Base-by-base conservation (phyloP, 305 asterid genomes). In the Rubia occidens region DNA sequence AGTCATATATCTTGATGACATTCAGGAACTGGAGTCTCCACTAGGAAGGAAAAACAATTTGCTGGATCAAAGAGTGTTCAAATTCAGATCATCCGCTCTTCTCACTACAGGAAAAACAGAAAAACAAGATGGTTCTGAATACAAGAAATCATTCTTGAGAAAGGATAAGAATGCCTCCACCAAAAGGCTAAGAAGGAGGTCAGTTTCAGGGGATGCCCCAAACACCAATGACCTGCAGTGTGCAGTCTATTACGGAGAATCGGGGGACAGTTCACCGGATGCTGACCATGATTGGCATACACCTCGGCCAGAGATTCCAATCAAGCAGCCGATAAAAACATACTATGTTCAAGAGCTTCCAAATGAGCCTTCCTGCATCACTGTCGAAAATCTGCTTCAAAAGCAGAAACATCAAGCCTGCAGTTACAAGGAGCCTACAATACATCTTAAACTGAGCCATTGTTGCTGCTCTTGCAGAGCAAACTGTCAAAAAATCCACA, bases 11-110 rank as follows among this genome's bases (percentile, higher is more conserved):
- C 76, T 86, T 11, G 95, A 85, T 70, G 95, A 87, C 79, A 82
- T 90, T 51, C 85, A 84, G 71, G 97, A 89, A 79, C 77, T 87
- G 7, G 81, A 78, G 13, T 71, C 86, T 43, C 82, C 86, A 24
- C 26, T 24, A 40, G 74, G 76, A 69, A 82, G 74, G 55, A 82
- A 79, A n/a, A 78, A 78, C 56, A 71, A 44, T 60, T 42, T 72
- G 64, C 85, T 78, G 69, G 96, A 88, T 68, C 92, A 89, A 72
- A 84, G 97, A 66, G 44, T 86, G 37, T 91, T 91, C 80, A 20
- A 75, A 80, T 91, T 91, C 78, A 85, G 77, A 76, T 74, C 88
- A 40, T 68, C 80, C 1, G 71, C 26, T 11, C 44, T 61, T 62
- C 79, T 72, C 24, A 24, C 4, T 18, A 64, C 66, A 29, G 60